Percentiles rank a stretch among this genome's conserved stretches.
Evolutionary conservation across 2,329 filamentous ascomycete species (phyloP).

Genomic region (Epicoccum sorghinum): DNA sequence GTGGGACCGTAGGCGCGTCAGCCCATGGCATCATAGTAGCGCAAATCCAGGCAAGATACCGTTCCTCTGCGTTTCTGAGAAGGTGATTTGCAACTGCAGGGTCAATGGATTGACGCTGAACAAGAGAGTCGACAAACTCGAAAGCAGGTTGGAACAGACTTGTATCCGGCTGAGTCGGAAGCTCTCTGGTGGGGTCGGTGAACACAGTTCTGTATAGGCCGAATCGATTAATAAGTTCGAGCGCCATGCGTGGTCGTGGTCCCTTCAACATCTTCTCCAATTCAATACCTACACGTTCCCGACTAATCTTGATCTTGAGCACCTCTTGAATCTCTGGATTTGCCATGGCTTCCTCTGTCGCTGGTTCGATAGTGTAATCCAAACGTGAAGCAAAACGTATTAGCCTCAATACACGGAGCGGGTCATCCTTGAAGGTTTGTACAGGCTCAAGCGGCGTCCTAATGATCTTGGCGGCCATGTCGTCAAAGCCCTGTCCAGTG

Average conservation of each 20-base stretch:
- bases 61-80: conserved; percentile 66
- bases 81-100: conserved; percentile 55
- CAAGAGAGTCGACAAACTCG: conserved; percentile 58
- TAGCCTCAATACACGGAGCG: conserved; percentile 81
- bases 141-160: conserved; percentile 69
- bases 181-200: conserved; percentile 65
- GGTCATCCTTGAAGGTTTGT: conserved; percentile 94
- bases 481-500: conserved; percentile 72
- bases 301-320: conserved; percentile 86
- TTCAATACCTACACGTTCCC: conserved; percentile 86
- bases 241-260: conserved; percentile 64
- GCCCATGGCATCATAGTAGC: conserved; percentile 77
- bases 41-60: conserved; percentile 78
- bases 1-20: conserved; percentile 56
- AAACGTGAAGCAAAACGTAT: conserved; percentile 90
- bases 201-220: conserved; percentile 76
- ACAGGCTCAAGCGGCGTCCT: conserved; percentile 85
- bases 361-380: conserved; percentile 75
- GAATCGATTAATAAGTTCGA: conserved; percentile 70
- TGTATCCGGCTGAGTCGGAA: conserved; percentile 63
- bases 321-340: conserved; percentile 78
- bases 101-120: conserved; percentile 7
- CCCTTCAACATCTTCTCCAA: conserved; percentile 88
- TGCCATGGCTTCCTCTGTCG: conserved; percentile 75
- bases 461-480: conserved; percentile 76